Evolutionary conservation across 352 stramenopile genomes (phyloP).

Genomic region (Albugo candida): DNA sequence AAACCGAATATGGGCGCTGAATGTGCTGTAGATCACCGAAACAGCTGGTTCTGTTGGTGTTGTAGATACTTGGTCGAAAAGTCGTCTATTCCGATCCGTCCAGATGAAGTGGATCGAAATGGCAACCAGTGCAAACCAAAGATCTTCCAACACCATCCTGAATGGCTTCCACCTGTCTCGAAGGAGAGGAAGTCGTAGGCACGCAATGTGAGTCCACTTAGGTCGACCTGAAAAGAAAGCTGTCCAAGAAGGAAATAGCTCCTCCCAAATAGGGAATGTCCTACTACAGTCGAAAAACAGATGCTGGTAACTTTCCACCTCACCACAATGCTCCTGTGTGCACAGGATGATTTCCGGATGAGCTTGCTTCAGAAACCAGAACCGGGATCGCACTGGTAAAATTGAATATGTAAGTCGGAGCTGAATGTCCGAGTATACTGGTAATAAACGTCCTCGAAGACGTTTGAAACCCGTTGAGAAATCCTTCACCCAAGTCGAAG

Average conservation of each 20-base stretch:
- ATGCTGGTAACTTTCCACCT: slow-evolving; percentile 5
- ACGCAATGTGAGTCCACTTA: slow-evolving; percentile 2
- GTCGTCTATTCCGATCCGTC: slow-evolving; percentile 4
- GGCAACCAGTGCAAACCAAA: slow-evolving; percentile 4
- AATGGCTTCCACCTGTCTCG: slow-evolving; percentile 1
- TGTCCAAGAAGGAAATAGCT: neutral
- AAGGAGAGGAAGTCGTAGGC: neutral
- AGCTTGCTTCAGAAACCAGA: slow-evolving; percentile 6
- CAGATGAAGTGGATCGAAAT: slow-evolving; percentile 5
- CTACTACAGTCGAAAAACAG: slow-evolving; percentile 7
- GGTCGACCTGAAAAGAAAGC: neutral
- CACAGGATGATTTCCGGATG: slow-evolving; percentile 1
- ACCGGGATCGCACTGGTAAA: slow-evolving; percentile 5
- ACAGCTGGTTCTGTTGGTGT: slow-evolving; percentile 1
- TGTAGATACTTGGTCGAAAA: slow-evolving; percentile 1
- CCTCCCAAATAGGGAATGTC: neutral
- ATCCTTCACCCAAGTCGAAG: too few relatives aligned
- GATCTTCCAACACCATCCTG: neutral
- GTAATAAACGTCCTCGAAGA: slow-evolving; percentile 1
- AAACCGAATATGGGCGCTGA: slow-evolving; percentile 1
- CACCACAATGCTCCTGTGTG: slow-evolving; percentile 1
- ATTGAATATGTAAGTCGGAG: slow-evolving; percentile 5
- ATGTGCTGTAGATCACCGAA: slow-evolving; percentile 1
- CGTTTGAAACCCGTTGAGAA: neutral
- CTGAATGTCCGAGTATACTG: slow-evolving; percentile 5